phyloP scores from a whole-genome alignment of 176 grass and related monocot species.

The Saccharum spontaneum region DNA sequence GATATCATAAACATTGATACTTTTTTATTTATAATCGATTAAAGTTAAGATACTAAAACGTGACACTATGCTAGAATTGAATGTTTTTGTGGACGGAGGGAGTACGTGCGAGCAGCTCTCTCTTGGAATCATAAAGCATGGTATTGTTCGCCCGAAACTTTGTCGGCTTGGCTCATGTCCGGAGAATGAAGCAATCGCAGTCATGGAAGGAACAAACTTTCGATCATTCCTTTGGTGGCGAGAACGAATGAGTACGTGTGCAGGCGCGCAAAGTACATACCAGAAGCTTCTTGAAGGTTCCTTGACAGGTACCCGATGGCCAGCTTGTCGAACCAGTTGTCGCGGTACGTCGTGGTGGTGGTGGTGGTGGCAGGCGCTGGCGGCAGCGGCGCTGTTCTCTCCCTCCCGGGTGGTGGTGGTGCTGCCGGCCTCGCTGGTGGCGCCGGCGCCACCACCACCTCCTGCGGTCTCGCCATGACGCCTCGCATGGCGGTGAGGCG shows the following conservation, averaged over 20 bases:
- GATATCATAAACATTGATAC: too few relatives aligned
- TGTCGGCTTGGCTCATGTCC: neutral
- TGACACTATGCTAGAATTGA: too few relatives aligned
- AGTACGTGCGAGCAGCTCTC: neutral
- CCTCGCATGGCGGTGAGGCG: slow-evolving; percentile 1
- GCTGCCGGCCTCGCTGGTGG: neutral
- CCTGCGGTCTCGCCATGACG: slow-evolving; percentile 40
- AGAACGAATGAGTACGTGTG: neutral
- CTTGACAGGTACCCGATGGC: slow-evolving; percentile 73
- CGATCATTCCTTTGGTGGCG: neutral
- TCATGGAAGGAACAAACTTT: too few relatives aligned
- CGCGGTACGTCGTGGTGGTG: slow-evolving; percentile 47
- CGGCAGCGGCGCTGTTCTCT: neutral
- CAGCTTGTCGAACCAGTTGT: slow-evolving; percentile 85
- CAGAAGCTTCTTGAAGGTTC: slow-evolving; percentile 68
- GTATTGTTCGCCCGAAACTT: neutral
- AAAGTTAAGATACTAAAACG: too few relatives aligned
- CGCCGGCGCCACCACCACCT: neutral
- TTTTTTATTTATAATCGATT: too few relatives aligned
- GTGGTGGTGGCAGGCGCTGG: neutral
- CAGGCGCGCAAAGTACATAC: slow-evolving; percentile 24
- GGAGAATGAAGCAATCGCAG: too few relatives aligned
- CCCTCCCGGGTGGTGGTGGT: neutral
- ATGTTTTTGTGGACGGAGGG: too few relatives aligned
- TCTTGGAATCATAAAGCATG: neutral